A percentile compares a stretch with the other conserved stretches of the same genome.
Evolutionary conservation across 2,329 filamentous ascomycete genomes (phyloP).

Genomic region (Neopestalotiopsis clavispora): DNA sequence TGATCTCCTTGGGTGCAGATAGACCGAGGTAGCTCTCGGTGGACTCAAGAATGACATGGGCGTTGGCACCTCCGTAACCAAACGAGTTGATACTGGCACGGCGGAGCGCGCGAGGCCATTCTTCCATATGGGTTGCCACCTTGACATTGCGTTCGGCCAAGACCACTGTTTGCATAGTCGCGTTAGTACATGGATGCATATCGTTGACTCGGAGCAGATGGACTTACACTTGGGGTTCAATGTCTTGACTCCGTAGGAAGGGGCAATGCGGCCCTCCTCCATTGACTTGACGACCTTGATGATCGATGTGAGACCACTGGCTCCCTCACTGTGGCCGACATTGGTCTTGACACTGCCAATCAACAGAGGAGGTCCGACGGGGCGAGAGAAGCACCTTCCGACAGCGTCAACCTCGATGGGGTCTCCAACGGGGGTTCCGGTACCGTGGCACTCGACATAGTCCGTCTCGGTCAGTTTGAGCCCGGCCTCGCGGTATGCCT

Average conservation of each 20-base stretch:
- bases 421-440: conserved; percentile 46
- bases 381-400: conserved; percentile 5
- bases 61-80: conserved; percentile 16
- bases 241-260: conserved; percentile 22
- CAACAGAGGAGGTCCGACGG: no score
- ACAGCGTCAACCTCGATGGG: conserved; percentile 41
- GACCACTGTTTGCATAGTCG: background rate
- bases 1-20: no score
- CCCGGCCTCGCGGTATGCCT: conserved; percentile 26
- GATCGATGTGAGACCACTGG: conserved; percentile 31
- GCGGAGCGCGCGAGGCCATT: conserved; percentile 1
- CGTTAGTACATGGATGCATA: background rate
- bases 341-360: conserved; percentile 20
- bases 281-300: conserved; percentile 31
- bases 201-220: background rate
- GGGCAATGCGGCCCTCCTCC: conserved; percentile 32
- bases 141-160: background rate
- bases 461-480: conserved; percentile 23
- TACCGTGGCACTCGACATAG: conserved; percentile 33
- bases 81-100: conserved; percentile 13
- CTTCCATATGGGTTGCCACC: background rate
- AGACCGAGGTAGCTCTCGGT: background rate
- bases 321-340: conserved; percentile 29
- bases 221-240: conserved; percentile 23
- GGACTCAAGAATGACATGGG: conserved; percentile 14